A percentile compares a stretch with the other conserved stretches of the same genome.
These are phyloP conservation scores for Lippia alba DNA, from an alignment of 305 asterid genomes.

Conservation along the genomic window DNA sequence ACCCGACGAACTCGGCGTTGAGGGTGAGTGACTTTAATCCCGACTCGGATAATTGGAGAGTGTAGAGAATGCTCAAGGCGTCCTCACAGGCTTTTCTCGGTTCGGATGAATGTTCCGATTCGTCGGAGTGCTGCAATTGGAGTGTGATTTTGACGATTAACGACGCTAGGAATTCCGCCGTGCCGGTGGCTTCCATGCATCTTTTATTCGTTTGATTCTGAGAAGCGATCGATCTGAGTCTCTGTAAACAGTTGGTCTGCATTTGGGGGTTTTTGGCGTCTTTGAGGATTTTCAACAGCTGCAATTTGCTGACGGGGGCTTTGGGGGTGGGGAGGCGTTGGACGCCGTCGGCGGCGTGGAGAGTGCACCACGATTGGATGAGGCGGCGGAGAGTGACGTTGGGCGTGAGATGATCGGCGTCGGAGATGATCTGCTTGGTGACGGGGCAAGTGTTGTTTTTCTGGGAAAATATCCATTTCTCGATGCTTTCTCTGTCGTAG, in stretches of 20 bases:
- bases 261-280: constrained; percentile 46
- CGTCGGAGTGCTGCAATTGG: not conserved
- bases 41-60: constrained; percentile 59
- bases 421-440: constrained; percentile 52
- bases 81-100: constrained; percentile 42
- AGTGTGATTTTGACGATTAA: constrained; percentile 35
- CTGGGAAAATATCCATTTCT: constrained; percentile 65
- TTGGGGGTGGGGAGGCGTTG: constrained; percentile 62
- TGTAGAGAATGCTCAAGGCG: constrained; percentile 61
- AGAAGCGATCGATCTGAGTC: constrained; percentile 63
- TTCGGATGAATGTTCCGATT: constrained; percentile 29
- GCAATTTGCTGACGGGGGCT: constrained; percentile 50
- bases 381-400: constrained; percentile 77
- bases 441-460: constrained; percentile 62
- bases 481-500: constrained; percentile 76
- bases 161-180: constrained; percentile 55
- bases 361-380: constrained; percentile 81
- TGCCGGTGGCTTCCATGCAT: constrained; percentile 62
- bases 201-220: constrained; percentile 61
- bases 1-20: constrained; percentile 39
- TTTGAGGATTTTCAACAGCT: constrained; percentile 53
- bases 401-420: constrained; percentile 49
- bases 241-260: constrained; percentile 46
- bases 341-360: constrained; percentile 55
- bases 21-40: constrained; percentile 47